Percentiles rank a stretch among this genome's conserved stretches.
These are phyloP conservation scores for Ustilago esculenta DNA, from an alignment of 1,284 basidiomycete species.

Conservation along the genomic window DNA sequence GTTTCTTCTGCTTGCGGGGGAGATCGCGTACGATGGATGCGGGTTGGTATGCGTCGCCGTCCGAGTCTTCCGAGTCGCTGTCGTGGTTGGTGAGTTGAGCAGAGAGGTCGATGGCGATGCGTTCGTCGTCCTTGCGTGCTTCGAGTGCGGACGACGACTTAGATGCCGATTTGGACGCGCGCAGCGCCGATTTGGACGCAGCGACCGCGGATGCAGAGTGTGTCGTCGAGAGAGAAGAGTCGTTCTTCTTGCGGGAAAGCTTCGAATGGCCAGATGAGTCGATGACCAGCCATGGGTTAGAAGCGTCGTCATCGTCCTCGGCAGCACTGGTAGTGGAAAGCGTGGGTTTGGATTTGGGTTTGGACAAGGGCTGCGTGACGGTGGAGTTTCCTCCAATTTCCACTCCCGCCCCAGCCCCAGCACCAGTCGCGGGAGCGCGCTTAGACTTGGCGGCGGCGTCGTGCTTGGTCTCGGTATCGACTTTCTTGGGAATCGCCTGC, in stretches of 20 bases:
- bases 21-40: not conserved
- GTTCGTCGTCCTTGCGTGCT: constrained; percentile 11
- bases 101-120: constrained; percentile 17
- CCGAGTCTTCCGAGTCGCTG: constrained; percentile 10
- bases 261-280: constrained; percentile 9
- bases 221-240: constrained; percentile 1
- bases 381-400: constrained; percentile 21
- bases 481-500: too few species aligned
- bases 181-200: constrained; percentile 34
- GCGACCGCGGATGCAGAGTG: constrained; percentile 24
- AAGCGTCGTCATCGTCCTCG: constrained; percentile 11
- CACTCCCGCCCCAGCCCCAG: not conserved
- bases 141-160: constrained; percentile 43
- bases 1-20: not conserved
- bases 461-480: not conserved
- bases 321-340: not conserved
- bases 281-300: constrained; percentile 51
- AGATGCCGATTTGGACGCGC: constrained; percentile 38
- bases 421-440: too few species aligned
- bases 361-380: too few species aligned
- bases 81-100: not conserved
- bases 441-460: not conserved
- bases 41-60: constrained; percentile 15
- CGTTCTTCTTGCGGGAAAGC: constrained; percentile 51
- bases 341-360: constrained; percentile 2